These are phyloP conservation scores for Anthracocystis setariae DNA, from an alignment of 1,284 basidiomycete species.

Conservation along the genomic window DNA sequence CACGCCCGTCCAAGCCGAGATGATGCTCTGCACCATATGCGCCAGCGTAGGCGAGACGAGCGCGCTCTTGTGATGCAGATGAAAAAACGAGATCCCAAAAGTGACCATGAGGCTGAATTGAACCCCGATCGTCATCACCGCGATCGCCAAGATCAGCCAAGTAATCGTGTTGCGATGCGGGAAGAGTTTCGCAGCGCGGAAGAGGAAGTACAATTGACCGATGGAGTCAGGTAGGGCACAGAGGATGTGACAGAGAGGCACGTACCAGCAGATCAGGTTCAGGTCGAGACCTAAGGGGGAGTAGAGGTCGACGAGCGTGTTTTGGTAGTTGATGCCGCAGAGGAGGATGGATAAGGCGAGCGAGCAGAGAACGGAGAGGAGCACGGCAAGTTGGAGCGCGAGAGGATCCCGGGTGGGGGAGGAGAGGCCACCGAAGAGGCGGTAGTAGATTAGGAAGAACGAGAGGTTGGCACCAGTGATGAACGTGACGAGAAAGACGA, in stretches of 20 bases:
- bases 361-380: conserved; percentile 13
- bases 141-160: neutral
- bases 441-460: conserved; percentile 27
- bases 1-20: conserved; percentile 21
- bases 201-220: conserved; percentile 30
- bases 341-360: conserved; percentile 8
- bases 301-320: conserved; percentile 16
- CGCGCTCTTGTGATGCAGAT: conserved; percentile 12
- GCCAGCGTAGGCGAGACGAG: conserved; percentile 2
- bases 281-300: conserved; percentile 12
- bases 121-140: neutral
- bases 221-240: conserved; percentile 24
- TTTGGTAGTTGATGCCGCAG: neutral
- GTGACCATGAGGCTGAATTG: conserved; percentile 22
- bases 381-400: conserved; percentile 11
- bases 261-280: conserved; percentile 31
- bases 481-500: conserved; percentile 10
- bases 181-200: conserved; percentile 35
- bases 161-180: neutral
- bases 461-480: conserved; percentile 26
- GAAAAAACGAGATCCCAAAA: conserved; percentile 23
- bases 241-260: conserved; percentile 15
- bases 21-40: conserved; percentile 16
- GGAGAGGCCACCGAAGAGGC: conserved; percentile 11
- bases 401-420: conserved; percentile 8